Evolutionary conservation across 2,329 filamentous ascomycete species (phyloP).

Genomic region (Diaporthe velutina): DNA sequence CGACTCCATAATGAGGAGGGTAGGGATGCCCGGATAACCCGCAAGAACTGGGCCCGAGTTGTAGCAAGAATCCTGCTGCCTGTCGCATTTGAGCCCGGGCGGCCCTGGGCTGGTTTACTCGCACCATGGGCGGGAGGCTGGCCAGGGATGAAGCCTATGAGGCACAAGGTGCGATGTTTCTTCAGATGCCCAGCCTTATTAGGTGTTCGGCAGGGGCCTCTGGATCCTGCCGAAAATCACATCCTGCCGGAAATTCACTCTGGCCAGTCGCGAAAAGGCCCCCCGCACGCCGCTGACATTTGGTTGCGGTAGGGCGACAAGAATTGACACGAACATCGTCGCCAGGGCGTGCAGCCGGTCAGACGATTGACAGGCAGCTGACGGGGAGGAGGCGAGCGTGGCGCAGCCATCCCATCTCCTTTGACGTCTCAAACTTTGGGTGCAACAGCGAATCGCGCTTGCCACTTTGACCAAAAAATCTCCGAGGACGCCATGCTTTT

Average conservation of each 20-base stretch:
- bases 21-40: constrained; percentile 11
- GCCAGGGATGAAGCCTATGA: not conserved
- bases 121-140: not conserved
- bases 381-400: constrained; percentile 17
- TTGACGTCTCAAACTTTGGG: constrained; percentile 26
- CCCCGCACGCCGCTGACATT: not conserved
- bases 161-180: constrained; percentile 21
- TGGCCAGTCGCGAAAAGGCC: constrained; percentile 19
- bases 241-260: constrained; percentile 5
- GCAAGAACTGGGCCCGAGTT: not conserved
- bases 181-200: constrained; percentile 24
- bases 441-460: constrained; percentile 21
- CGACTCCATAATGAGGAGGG: constrained; percentile 10
- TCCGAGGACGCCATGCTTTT: constrained; percentile 27
- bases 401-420: constrained; percentile 23
- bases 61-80: constrained; percentile 21
- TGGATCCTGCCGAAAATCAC: constrained; percentile 8
- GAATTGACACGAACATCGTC: constrained; percentile 25
- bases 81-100: constrained; percentile 4
- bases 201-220: constrained; percentile 17
- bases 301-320: constrained; percentile 18
- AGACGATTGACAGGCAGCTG: constrained; percentile 23
- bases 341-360: constrained; percentile 25
- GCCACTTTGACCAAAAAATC: constrained; percentile 14
- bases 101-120: not conserved